Evolutionary conservation across 164 flowering plant genomes (phyloP).

Genomic region (Litsea cubeba): DNA sequence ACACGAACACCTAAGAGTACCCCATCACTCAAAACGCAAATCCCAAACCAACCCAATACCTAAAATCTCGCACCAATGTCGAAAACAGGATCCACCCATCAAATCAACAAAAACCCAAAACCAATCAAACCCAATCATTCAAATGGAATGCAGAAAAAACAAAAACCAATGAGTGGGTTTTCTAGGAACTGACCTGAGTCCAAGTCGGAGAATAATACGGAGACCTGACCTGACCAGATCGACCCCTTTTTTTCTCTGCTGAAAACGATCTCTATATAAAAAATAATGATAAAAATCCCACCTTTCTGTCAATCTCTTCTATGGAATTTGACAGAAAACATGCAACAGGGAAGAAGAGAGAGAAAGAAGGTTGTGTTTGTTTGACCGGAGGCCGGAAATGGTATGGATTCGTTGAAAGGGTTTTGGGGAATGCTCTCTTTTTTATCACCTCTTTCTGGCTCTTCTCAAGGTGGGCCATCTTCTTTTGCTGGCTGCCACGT

Average conservation of each 20-base stretch:
- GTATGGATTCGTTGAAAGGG: conserved; percentile 5
- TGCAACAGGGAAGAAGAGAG: neutral
- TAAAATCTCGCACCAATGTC: too few species aligned
- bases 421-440: neutral
- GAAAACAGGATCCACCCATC: too few species aligned
- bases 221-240: too few species aligned
- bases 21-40: too few species aligned
- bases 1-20: too few species aligned
- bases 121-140: conserved; percentile 6
- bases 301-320: neutral
- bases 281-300: neutral
- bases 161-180: neutral
- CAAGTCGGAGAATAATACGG: too few species aligned
- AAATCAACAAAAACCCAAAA: neutral
- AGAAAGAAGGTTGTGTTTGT: neutral
- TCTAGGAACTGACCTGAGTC: neutral
- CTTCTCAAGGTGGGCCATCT: neutral
- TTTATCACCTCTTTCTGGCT: too few species aligned
- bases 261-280: too few species aligned
- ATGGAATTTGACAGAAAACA: neutral
- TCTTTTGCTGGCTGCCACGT: neutral
- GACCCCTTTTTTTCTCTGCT: too few species aligned
- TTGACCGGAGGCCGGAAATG: conserved; percentile 4
- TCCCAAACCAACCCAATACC: too few species aligned
- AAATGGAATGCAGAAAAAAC: neutral